Percentiles rank a stretch among this genome's conserved stretches.
phyloP scores from a whole-genome alignment of 345 rosid species.

The Streptanthus diversifolius region DNA sequence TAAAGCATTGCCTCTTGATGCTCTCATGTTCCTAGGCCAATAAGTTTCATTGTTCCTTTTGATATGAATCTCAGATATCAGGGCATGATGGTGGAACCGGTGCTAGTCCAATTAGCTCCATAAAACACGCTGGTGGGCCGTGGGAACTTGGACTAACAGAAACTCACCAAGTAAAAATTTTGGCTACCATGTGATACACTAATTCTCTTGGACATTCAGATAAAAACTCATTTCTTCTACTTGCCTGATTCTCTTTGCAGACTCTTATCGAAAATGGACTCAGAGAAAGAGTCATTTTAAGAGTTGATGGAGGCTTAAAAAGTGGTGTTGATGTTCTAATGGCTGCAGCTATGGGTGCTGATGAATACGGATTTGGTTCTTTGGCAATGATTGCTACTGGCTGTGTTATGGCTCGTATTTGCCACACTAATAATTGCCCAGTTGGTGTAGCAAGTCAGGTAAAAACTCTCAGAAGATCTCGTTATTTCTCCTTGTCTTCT shows the following conservation, averaged over 20 bases:
- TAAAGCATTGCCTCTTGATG: background rate
- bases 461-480: background rate
- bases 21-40: background rate
- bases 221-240: background rate
- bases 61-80: constrained; percentile 61
- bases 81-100: constrained; percentile 99
- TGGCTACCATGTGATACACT: background rate
- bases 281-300: constrained; percentile 91
- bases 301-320: constrained; percentile 95
- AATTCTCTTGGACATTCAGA: background rate
- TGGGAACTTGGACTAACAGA: constrained; percentile 98
- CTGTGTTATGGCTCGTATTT: constrained; percentile 99
- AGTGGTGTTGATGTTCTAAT: constrained; percentile 96
- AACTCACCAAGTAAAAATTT: constrained; percentile 71
- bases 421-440: constrained; percentile 98
- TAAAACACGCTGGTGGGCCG: constrained; percentile 99
- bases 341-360: constrained; percentile 99
- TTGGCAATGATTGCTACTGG: constrained; percentile 99
- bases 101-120: constrained; percentile 97
- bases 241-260: constrained; percentile 43
- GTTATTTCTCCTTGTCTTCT: background rate
- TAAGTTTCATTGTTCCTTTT: constrained; percentile 1
- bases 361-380: constrained; percentile 98
- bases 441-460: constrained; percentile 99
- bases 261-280: constrained; percentile 91